phyloP scores from a whole-genome alignment of 768 basidiomycete species.

The Mrakia frigida region DNA sequence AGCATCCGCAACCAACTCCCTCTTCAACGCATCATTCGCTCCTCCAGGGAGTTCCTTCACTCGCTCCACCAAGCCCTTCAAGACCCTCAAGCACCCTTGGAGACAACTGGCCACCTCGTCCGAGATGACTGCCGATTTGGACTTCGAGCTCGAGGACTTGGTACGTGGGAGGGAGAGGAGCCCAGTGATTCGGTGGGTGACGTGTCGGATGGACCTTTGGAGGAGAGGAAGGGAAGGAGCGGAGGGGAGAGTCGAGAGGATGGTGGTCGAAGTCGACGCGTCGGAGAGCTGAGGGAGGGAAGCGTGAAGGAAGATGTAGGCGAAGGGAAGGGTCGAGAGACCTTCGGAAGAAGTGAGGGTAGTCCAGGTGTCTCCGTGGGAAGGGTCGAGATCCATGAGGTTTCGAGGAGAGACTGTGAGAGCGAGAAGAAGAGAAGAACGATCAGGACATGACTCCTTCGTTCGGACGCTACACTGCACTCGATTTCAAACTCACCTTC shows the following conservation, averaged over 20 bases:
- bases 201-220: conserved; percentile 5
- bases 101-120: conserved; percentile 7
- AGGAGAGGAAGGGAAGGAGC: background rate
- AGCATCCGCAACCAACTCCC: background rate
- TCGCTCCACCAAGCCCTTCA: conserved; percentile 9
- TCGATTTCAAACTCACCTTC: background rate
- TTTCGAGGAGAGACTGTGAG: background rate
- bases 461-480: no score
- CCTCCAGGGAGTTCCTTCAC: conserved; percentile 3
- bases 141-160: background rate
- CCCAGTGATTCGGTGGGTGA: conserved; percentile 14
- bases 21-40: conserved; percentile 5
- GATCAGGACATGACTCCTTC: background rate
- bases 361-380: background rate
- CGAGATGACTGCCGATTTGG: conserved; percentile 1
- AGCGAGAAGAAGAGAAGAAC: background rate
- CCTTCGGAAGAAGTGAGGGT: background rate
- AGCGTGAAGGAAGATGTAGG: conserved; percentile 7
- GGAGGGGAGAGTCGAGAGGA: conserved; percentile 3
- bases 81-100: conserved; percentile 5
- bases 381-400: conserved; percentile 2
- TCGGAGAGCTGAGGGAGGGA: conserved; percentile 6
- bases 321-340: background rate
- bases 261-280: background rate
- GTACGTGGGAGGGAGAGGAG: background rate